phyloP scores from a whole-genome alignment of 2,329 filamentous ascomycete genomes.

The Blastomyces gilchristii region DNA sequence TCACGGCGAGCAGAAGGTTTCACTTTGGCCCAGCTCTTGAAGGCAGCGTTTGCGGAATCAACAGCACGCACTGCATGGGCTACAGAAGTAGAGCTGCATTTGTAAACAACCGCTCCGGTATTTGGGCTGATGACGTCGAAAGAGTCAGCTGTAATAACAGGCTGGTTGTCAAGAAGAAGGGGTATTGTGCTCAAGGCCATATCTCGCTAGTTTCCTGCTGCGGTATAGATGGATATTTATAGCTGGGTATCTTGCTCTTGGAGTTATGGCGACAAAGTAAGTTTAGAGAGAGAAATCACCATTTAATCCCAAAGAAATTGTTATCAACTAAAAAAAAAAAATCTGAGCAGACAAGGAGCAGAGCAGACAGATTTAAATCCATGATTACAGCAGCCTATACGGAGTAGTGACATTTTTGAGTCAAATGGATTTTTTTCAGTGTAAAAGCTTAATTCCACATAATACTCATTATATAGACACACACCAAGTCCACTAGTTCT shows the following conservation, averaged over 20 bases:
- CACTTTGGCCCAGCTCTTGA: conserved; percentile 57
- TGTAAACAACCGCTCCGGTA: conserved; percentile 44
- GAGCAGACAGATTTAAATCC: too few relatives aligned
- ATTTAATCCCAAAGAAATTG: neutral
- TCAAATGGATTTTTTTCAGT: too few relatives aligned
- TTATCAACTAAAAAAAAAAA: neutral
- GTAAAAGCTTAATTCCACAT: too few relatives aligned
- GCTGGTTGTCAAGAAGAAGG: conserved; percentile 37
- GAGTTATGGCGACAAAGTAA: neutral
- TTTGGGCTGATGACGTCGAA: conserved; percentile 47
- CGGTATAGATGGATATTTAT: neutral
- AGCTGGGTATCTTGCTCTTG: neutral
- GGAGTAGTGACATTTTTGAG: too few relatives aligned
- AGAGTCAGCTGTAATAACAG: conserved; percentile 30
- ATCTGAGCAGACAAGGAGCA: too few relatives aligned
- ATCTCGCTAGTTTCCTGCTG: neutral
- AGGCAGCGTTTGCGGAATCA: conserved; percentile 54
- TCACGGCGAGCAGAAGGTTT: conserved; percentile 53
- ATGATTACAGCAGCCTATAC: too few relatives aligned
- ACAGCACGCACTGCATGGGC: conserved; percentile 47
- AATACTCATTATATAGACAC: too few relatives aligned
- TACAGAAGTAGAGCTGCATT: conserved; percentile 48
- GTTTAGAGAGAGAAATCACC: neutral
- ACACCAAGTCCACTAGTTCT: too few relatives aligned
- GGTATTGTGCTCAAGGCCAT: conserved; percentile 21